A percentile compares a stretch with the other conserved stretches of the same genome.
Conservation (phyloP, 805 yeast species). For the Lachancea mirantina region DNA sequence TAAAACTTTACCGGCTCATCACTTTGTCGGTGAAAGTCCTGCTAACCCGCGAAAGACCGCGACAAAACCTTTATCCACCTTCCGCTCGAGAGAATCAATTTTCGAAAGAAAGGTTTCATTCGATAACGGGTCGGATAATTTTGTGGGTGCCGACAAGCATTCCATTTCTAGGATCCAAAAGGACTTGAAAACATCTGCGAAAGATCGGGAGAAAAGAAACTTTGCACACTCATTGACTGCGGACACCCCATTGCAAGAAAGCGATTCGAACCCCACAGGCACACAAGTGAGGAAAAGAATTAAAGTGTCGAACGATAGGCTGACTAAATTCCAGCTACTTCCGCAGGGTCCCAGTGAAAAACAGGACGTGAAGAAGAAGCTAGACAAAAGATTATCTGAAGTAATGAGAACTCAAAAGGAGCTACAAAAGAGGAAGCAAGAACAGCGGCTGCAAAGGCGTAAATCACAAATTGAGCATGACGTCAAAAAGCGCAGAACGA, state of each 20-base stretch:
- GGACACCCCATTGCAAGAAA: background rate
- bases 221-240: too few species aligned
- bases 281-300: background rate
- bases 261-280: too few species aligned
- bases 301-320: constrained; percentile 15
- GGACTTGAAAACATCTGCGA: background rate
- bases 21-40: too few species aligned
- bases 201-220: background rate
- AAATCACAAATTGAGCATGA: constrained; percentile 25
- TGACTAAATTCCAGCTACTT: constrained; percentile 26
- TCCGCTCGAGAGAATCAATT: too few species aligned
- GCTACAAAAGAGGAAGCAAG: constrained; percentile 18
- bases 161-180: constrained; percentile 5
- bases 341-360: constrained; percentile 20
- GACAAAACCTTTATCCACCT: too few species aligned
- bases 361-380: constrained; percentile 24
- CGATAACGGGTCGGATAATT: too few species aligned
- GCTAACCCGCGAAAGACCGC: too few species aligned
- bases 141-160: too few species aligned
- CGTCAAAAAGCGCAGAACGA: constrained; percentile 15
- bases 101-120: too few species aligned
- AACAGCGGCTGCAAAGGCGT: constrained; percentile 24
- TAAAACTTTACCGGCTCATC: too few species aligned
- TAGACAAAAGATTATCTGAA: constrained; percentile 27
- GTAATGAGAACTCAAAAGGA: constrained; percentile 29